Evolutionary conservation across 2,329 filamentous ascomycete genomes (phyloP), one percentile per base, ranked within the genome.

Genomic region (Beauveria sp.): DNA sequence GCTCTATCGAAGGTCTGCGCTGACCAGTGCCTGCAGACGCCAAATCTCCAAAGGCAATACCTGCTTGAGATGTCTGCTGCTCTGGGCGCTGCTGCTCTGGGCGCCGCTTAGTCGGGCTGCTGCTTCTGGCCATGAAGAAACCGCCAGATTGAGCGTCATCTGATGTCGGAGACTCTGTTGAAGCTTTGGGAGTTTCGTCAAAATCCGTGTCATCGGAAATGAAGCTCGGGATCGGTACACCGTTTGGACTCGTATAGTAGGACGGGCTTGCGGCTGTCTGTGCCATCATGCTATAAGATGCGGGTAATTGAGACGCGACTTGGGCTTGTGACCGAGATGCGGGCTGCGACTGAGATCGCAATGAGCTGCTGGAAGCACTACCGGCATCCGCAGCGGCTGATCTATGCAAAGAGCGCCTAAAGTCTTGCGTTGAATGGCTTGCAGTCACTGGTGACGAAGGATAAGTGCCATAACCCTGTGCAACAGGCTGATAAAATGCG

Each of bases 331-430:
- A 74, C 34, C 83, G 77, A 40, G 83, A 80, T 3, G 85, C 84
- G 26, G 85, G 85, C 69, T 88, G 85, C n/a, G 85, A 88, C 69
- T 88, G 85, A 28, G 85, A 88, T 65, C 85, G 79, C 64, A 86
- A 71, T n/a, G 83, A 76, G 66, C 84, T 83, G 61, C 77, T 82
- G 28, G 83, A 77, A 57, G 78, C 73, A 20, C 74, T 68, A 10
- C 77, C 77, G 16, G 78, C 71, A 42, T 86, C 83, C 26, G 77
- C 80, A 18, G 78, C 74, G 26, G 76, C 73, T 1, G 83, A 81
- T 67, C 85, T 77, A 65, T 87, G 83, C 60, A 84, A 73, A 52
- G 82, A 79, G 57, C 84, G 78, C 65, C 85, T 79, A 66, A 81
- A 82, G 64, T 88, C 85, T 34, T 82, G 74, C 8, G 72, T 70